Base-by-base conservation (phyloP, 495 filamentous ascomycete genomes). In the Penicillium bovifimosum region DNA sequence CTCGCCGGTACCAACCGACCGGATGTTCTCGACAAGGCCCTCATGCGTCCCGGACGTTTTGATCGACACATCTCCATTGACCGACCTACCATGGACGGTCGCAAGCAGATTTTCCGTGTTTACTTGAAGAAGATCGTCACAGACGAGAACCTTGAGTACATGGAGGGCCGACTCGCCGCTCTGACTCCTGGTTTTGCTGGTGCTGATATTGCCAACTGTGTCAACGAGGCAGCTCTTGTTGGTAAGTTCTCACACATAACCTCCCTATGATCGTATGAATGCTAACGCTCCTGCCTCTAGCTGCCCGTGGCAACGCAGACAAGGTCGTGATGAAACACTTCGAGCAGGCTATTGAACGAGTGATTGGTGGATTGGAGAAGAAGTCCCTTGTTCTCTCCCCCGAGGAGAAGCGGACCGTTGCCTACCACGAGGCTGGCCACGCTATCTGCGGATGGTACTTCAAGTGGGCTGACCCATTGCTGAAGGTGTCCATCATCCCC, bases 401-500 rank as follows among this genome's bases (percentile, higher is more conserved):
- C 7, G 82, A 89, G 51, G 95, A 98, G 75, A 97, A 96, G 82
- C 84, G 78, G 55, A 92, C 87, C 0, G 91, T 98, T 29, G 95
- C 93, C 17, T 98, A 97, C 69, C 93, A 98, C 73, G 93, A 98
- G 76, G 93, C 93, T 47, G 93, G 93, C 47, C 93, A 98, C 67
- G 93, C 93, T 55, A 91, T 98, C 67, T 98, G 95, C 72, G 93
- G 93, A 53, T 98, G 93, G 93, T 98, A 86, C 77, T 88, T 98
- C 78, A 84, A 86, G 73, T 93, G 88, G 69, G 93, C 93, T 16
- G 95, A 97, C 60, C 93, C 93, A 13, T 82, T 98, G 8, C 88
- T 98, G 49, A 98, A 98, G 76, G 93, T 98, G 44, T 95, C 89
- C 49, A 98, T 98, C 71, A 97, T 98, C 62, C 93, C 93, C 11